phyloP scores from a whole-genome alignment of 805 yeast species.

The Myxozyma monticola region DNA sequence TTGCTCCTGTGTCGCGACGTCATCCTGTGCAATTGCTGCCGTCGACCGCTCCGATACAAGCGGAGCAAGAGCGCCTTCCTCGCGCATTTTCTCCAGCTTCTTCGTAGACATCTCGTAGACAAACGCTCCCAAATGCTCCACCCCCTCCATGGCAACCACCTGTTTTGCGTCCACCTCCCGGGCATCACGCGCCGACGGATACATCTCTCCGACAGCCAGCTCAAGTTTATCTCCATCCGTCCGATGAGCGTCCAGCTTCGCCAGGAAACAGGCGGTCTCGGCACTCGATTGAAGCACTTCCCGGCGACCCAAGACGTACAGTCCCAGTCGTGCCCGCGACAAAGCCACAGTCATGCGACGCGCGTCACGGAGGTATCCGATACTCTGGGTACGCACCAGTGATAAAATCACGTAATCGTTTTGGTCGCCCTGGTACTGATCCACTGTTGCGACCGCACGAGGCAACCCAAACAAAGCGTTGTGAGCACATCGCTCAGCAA shows the following conservation, averaged over 20 bases:
- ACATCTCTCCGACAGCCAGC: slow-evolving; percentile 39
- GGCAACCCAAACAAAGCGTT: slow-evolving; percentile 39
- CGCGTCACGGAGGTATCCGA: slow-evolving; percentile 35
- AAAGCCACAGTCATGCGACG: slow-evolving; percentile 35
- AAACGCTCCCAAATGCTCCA: slow-evolving; percentile 38
- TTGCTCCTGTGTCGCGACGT: background rate
- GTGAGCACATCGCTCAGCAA: slow-evolving; percentile 37
- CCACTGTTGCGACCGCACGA: slow-evolving; percentile 35
- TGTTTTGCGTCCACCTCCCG: slow-evolving; percentile 17
- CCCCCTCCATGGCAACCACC: slow-evolving; percentile 35
- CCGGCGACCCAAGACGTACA: slow-evolving; percentile 38
- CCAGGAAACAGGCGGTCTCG: slow-evolving; percentile 23
- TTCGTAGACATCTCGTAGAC: slow-evolving; percentile 40
- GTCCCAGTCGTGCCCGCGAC: slow-evolving; percentile 40
- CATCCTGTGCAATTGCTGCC: background rate
- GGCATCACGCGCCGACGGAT: slow-evolving; percentile 22
- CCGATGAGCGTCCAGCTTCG: slow-evolving; percentile 5
- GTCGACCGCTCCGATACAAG: no score
- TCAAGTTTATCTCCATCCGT: slow-evolving; percentile 29
- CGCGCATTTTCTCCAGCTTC: slow-evolving; percentile 16
- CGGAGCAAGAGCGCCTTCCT: slow-evolving; percentile 1
- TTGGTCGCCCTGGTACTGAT: slow-evolving; percentile 37
- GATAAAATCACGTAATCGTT: slow-evolving; percentile 42
- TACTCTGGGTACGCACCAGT: slow-evolving; percentile 39
- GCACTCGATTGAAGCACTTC: slow-evolving; percentile 21